These are phyloP conservation scores for Rhodotorula babjevae DNA, from an alignment of 768 basidiomycete genomes.

Conservation along the genomic window DNA sequence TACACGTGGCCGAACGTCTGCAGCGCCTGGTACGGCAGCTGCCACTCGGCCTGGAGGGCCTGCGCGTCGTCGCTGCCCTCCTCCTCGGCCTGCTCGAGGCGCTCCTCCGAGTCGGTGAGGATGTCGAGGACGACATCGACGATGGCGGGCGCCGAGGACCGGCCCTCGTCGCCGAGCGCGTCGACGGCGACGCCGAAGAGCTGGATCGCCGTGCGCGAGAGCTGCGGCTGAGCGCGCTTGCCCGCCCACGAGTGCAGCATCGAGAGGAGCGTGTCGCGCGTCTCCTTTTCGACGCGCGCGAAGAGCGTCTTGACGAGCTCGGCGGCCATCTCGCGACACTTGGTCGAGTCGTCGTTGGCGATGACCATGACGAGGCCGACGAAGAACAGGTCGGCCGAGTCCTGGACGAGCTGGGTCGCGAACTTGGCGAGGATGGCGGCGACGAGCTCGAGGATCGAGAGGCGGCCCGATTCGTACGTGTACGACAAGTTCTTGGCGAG, in stretches of 20 bases:
- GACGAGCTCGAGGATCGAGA: constrained; percentile 92
- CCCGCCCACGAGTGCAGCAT: constrained; percentile 76
- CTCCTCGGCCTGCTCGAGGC: constrained; percentile 50
- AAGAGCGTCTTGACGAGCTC: constrained; percentile 74
- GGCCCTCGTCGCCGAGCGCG: constrained; percentile 53
- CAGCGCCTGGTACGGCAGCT: constrained; percentile 73
- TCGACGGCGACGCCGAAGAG: constrained; percentile 79
- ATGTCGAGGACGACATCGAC: constrained; percentile 50
- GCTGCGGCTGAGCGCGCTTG: constrained; percentile 58
- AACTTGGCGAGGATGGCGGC: constrained; percentile 79
- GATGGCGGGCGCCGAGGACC: constrained; percentile 45
- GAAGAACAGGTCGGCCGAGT: constrained; percentile 84
- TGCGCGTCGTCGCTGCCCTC: constrained; percentile 47
- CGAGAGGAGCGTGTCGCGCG: constrained; percentile 57
- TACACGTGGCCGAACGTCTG: constrained; percentile 53
- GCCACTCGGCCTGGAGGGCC: constrained; percentile 63
- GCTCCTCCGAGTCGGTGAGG: constrained; percentile 47
- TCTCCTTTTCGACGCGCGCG: constrained; percentile 60
- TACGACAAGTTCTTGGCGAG: constrained; percentile 89
- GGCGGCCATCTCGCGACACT: constrained; percentile 83
- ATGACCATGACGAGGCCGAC: constrained; percentile 85
- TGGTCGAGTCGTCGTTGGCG: constrained; percentile 86
- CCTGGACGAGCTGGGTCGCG: constrained; percentile 63
- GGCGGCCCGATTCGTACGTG: constrained; percentile 78
- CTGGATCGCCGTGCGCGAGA: constrained; percentile 71